These are phyloP conservation scores for Aspergillus ellipticus DNA, from an alignment of 495 filamentous ascomycete genomes.

Conservation along the genomic window DNA sequence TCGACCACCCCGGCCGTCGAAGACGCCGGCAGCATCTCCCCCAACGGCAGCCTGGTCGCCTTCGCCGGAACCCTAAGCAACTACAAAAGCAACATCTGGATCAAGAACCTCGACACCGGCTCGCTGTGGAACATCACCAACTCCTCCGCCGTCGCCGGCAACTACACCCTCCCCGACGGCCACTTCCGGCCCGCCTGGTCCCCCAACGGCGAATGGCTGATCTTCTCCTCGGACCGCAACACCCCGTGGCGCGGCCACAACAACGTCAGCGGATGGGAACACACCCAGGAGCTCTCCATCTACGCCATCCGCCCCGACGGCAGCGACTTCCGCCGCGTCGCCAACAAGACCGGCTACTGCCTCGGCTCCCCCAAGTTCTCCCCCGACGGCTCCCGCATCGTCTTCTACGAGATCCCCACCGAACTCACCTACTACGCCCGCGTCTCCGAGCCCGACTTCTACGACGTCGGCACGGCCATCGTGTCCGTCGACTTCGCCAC, in stretches of 20 bases:
- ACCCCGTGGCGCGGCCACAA: background rate
- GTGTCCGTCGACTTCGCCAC: background rate
- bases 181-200: background rate
- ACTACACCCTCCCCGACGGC: background rate
- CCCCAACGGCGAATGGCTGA: background rate
- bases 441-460: background rate
- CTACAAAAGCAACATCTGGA: background rate
- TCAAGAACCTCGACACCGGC: background rate
- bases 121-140: background rate
- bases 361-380: background rate
- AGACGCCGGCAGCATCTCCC: background rate
- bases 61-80: background rate
- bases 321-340: background rate
- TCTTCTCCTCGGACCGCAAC: background rate
- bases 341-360: background rate
- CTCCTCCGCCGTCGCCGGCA: background rate
- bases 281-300: background rate
- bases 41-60: background rate
- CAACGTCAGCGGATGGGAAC: background rate
- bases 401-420: background rate
- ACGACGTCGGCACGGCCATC: background rate
- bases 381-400: background rate
- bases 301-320: background rate
- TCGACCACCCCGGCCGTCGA: background rate
- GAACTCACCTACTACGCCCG: background rate